A percentile compares a stretch with the other conserved stretches of the same genome.
phyloP scores from a whole-genome alignment of 1,284 basidiomycete species.

The Chondrostereum purpureum region DNA sequence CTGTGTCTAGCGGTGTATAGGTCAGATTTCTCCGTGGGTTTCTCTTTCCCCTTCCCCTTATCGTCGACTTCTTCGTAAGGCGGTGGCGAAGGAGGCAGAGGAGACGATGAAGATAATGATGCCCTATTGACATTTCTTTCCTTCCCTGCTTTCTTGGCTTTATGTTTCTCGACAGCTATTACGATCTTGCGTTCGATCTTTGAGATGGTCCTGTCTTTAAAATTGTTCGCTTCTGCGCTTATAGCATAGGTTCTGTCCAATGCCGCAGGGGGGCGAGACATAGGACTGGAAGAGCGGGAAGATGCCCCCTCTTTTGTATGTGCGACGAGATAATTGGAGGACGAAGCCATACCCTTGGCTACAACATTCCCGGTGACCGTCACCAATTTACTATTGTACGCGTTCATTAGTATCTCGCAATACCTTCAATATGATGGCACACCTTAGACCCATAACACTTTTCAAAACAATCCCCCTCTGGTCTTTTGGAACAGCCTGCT shows the following conservation, averaged over 20 bases:
- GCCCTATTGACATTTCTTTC: too few relatives aligned
- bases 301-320: neutral
- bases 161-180: neutral
- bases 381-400: too few relatives aligned
- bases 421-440: neutral
- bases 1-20: too few relatives aligned
- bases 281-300: neutral
- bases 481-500: neutral
- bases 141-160: neutral
- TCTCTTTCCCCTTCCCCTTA: too few relatives aligned
- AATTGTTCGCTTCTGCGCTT: neutral
- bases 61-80: too few relatives aligned
- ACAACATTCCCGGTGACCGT: neutral
- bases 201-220: neutral
- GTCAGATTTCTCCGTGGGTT: too few relatives aligned
- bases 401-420: too few relatives aligned
- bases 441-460: neutral
- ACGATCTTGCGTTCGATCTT: neutral
- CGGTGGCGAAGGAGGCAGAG: neutral
- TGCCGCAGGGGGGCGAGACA: neutral
- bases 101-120: neutral
- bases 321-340: neutral
- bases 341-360: neutral
- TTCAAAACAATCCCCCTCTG: neutral
- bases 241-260: neutral